Percentiles rank a stretch among this genome's conserved stretches.
phyloP scores from a whole-genome alignment of 2,329 filamentous ascomycete genomes.

The Aspergillus sp. region DNA sequence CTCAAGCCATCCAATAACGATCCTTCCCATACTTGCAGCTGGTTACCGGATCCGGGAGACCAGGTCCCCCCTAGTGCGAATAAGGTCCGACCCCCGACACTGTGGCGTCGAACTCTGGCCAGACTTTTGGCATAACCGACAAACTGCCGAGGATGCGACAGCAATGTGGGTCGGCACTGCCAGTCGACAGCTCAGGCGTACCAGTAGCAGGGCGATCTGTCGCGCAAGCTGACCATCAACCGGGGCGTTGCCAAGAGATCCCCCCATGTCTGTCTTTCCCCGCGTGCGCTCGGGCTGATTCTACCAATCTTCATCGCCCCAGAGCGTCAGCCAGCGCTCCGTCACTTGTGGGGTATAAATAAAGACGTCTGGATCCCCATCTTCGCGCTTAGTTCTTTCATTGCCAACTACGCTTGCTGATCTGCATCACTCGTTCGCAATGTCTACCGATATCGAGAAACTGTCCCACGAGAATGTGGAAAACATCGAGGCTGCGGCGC shows the following conservation, averaged over 20 bases:
- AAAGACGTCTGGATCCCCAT: not conserved
- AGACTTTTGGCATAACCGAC: not conserved
- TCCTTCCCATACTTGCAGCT: not conserved
- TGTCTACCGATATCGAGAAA: conserved; percentile 16
- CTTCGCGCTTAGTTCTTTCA: not conserved
- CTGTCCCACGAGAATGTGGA: conserved; percentile 13
- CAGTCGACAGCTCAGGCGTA: not conserved
- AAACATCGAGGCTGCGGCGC: not conserved
- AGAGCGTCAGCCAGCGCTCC: not conserved
- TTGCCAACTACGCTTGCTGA: not conserved
- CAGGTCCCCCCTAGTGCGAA: not conserved
- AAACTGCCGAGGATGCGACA: not conserved
- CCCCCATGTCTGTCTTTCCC: not conserved
- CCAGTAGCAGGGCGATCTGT: not conserved
- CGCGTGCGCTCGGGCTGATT: not conserved
- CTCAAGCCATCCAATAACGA: not conserved
- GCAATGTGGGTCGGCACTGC: not conserved
- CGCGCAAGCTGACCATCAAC: not conserved
- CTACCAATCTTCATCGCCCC: not conserved
- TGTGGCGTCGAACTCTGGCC: not conserved
- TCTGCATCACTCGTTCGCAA: not conserved
- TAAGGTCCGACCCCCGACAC: not conserved
- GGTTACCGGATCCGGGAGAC: not conserved
- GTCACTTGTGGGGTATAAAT: not conserved
- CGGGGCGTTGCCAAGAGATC: not conserved